Percentiles rank a stretch among this genome's conserved stretches.
phyloP scores from a whole-genome alignment of 2,329 filamentous ascomycete species.

The Thielaviopsis euricoi region DNA sequence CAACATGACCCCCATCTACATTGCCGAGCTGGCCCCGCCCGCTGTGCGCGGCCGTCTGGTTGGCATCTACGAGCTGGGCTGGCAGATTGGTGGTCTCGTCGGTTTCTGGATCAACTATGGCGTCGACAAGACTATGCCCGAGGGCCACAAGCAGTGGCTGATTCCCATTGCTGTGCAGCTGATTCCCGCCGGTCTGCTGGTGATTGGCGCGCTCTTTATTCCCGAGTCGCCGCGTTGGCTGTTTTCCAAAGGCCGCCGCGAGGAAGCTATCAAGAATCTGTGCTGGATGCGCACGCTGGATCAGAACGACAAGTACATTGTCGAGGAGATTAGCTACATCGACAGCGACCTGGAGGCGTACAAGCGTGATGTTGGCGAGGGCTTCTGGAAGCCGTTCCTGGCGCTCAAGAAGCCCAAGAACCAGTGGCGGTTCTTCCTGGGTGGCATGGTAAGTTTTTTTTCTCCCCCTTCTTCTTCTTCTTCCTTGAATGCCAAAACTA shows the following conservation, averaged over 20 bases:
- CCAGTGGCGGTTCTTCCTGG: conserved; percentile 57
- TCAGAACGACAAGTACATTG: conserved; percentile 44
- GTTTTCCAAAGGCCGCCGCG: conserved; percentile 41
- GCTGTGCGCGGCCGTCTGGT: conserved; percentile 48
- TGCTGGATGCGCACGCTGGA: conserved; percentile 49
- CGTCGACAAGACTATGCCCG: conserved; percentile 49
- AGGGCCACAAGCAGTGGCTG: conserved; percentile 57
- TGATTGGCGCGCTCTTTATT: conserved; percentile 45
- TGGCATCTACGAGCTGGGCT: conserved; percentile 50
- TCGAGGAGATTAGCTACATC: conserved; percentile 56
- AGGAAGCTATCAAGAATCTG: conserved; percentile 40
- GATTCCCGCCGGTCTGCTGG: conserved; percentile 46
- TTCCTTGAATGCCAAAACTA: background rate
- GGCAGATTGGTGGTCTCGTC: conserved; percentile 45
- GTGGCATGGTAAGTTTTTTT: conserved; percentile 29
- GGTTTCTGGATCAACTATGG: conserved; percentile 54
- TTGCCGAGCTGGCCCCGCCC: conserved; percentile 42
- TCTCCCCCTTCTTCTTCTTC: background rate
- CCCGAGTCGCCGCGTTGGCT: conserved; percentile 57
- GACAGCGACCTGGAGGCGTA: conserved; percentile 54
- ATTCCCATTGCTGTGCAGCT: conserved; percentile 49
- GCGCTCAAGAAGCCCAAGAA: conserved; percentile 38
- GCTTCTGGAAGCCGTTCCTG: conserved; percentile 60
- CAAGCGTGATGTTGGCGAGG: conserved; percentile 43
- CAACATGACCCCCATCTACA: conserved; percentile 47